Base-by-base conservation (phyloP, 1,139 yeast genomes). In the Kodamaea ohmeri region DNA sequence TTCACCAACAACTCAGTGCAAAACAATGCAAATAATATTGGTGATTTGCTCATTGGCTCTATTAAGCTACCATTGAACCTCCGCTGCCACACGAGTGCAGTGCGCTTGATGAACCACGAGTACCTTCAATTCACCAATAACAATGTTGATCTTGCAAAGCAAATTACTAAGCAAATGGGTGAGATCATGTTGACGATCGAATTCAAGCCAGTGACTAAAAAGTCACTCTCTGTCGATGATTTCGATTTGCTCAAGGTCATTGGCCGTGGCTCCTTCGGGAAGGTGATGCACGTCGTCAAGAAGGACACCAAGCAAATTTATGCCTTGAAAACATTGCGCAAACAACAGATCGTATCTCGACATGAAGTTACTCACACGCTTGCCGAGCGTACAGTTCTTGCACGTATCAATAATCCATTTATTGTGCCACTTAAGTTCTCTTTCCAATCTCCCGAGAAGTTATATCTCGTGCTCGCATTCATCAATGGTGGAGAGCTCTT, bases 401-500 rank as follows among this genome's bases (percentile, higher is more conserved):
- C 97, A 4, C 82, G 92, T 51, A 90, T 92, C 44, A 83, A 83
- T 50, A 87, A 90, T 55, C 98, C 98, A n/a, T 94, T 94, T 59
- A 88, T 92, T 58, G 97, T 92, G n/a, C 97, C 97, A 6, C 71
- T 92, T 48, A 92, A 92, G 64, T 92, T 92, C 63, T 84, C 95
- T 17, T 92, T 94, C 72, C 98, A 92, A 64, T 80, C 90, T n/a
- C 92, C 92, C 9, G 97, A 90, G 55, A 94, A 94, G 57, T 67
- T 92, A 28, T 92, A 92, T 54, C 67, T 92, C 34, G 97, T 92
- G 4, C 68, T 94, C 35, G 88, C 96, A 19, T 94, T 90, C 57
- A 88, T 92, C 48, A 92, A 92, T 57, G 99, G 99, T 42, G 99
- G 99, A 37, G 99, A 92, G 61, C 71, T 92, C 47, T 94, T 92